Base-by-base conservation (phyloP, 495 filamentous ascomycete species). In the Bryoglossum gracile region DNA sequence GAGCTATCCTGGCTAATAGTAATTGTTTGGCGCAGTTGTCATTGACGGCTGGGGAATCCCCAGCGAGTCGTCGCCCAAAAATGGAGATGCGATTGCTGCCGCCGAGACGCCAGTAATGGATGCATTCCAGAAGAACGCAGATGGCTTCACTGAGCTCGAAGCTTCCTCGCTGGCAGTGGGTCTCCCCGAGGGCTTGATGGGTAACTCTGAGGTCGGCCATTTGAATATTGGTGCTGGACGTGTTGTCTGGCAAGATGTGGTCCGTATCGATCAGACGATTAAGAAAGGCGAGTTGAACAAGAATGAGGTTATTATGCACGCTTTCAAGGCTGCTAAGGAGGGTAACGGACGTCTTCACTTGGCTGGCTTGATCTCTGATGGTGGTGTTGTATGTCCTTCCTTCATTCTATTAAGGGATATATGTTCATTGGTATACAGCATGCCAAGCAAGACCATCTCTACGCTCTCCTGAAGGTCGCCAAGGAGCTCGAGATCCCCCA, bases 231-330 rank as follows among this genome's bases (percentile, higher is more conserved):
- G 92, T 62, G 92, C 92, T 51, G 92, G 92, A 35, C 78, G 92
- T 65, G 94, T 98, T 33, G 92, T 98, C 58, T 98, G 92, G 92
- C 92, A 98, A 68, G 92, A 98, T 72, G 94, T 94, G 51, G 92
- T 98, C 50, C 86, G 92, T 60, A 98, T 98, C 68, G 92, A 97
- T 68, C 83, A 86, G 70, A 86, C 86, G 14, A 80, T 97, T 68
- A 95, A 94, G 80, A 90, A 90, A 60, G 81, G 77, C 24, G 82
- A 94, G 62, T 60, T 98, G 58, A 75, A 76, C 62, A 78, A 85
- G 65, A 82, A 90, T 53, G 75, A 85, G 32, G 87, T 82, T 54
- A 81, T 98, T 56, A 78, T 75, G 62, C 80, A 85, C 48, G 77
- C 82, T 26, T 81, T 97, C 65, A 76, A 82, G 53, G 71, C 73